A percentile compares a stretch with the other conserved stretches of the same genome.
These are phyloP conservation scores for Geranium rotundifolium DNA, from an alignment of 345 rosid genomes.

Conservation along the genomic window DNA sequence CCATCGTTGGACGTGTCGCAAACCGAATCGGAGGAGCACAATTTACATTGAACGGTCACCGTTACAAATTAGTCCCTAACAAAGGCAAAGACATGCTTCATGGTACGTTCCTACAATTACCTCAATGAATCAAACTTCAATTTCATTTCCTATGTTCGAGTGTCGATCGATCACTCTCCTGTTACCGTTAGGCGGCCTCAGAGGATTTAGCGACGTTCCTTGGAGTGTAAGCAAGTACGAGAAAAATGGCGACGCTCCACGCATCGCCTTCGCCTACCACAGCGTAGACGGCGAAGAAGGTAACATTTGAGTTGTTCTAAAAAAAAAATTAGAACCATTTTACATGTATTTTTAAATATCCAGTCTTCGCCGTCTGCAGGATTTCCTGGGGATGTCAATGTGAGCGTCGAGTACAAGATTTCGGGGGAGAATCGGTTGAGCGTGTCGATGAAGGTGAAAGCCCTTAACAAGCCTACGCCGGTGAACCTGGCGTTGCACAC, in stretches of 20 bases:
- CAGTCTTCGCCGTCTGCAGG: too few species aligned
- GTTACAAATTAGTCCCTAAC: conserved; percentile 44
- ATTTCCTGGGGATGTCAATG: too few species aligned
- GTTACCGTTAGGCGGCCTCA: conserved; percentile 40
- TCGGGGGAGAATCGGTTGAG: conserved; percentile 23
- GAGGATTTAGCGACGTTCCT: conserved; percentile 50
- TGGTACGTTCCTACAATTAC: conserved; percentile 26
- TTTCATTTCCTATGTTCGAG: neutral
- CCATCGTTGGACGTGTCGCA: conserved; percentile 76
- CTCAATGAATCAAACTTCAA: neutral
- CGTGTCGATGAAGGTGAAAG: conserved; percentile 64
- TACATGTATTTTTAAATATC: too few species aligned
- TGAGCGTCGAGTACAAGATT: conserved; percentile 24
- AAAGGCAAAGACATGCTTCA: conserved; percentile 68
- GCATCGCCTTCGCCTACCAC: conserved; percentile 36
- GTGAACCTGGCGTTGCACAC: conserved; percentile 77
- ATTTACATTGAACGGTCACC: conserved; percentile 38
- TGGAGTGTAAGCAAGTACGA: conserved; percentile 40
- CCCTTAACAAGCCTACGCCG: conserved; percentile 62
- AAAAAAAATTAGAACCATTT: too few species aligned
- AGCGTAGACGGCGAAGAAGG: conserved; percentile 78
- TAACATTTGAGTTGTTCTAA: too few species aligned
- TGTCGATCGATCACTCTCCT: neutral
- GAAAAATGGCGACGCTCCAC: conserved; percentile 12
- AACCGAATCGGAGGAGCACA: conserved; percentile 63